Evolutionary conservation across 352 stramenopile genomes (phyloP).

Genomic region (Pythium diclinum): DNA sequence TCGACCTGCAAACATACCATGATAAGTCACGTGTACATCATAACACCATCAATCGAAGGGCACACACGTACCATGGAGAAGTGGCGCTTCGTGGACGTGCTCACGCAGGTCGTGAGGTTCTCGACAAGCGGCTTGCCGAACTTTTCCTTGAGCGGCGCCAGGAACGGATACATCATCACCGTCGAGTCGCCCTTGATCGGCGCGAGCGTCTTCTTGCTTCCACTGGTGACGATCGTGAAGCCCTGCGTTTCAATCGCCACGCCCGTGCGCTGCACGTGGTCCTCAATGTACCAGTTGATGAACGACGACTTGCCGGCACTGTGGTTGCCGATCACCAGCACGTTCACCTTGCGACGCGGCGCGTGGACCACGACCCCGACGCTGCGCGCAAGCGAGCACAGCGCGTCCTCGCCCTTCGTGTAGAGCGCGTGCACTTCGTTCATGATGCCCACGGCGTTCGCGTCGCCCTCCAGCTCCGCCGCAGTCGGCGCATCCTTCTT

Average conservation of each 20-base stretch:
- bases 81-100: constrained; percentile 43
- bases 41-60: neutral
- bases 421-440: constrained; percentile 38
- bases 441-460: constrained; percentile 37
- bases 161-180: constrained; percentile 53
- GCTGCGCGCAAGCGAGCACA: constrained; percentile 30
- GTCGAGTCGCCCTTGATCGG: constrained; percentile 66
- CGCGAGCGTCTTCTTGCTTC: constrained; percentile 47
- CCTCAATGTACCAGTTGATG: constrained; percentile 67
- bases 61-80: constrained; percentile 38
- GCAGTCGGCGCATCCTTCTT: constrained; percentile 1
- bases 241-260: constrained; percentile 66
- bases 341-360: constrained; percentile 62
- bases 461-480: constrained; percentile 19
- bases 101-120: constrained; percentile 59
- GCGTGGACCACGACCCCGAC: constrained; percentile 40
- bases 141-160: constrained; percentile 46
- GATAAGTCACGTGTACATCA: neutral
- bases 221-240: constrained; percentile 65
- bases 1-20: constrained; percentile 31
- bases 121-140: constrained; percentile 62
- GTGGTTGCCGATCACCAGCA: constrained; percentile 75
- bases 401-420: constrained; percentile 25
- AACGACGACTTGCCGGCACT: constrained; percentile 72
- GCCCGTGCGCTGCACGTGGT: constrained; percentile 58